Percentiles rank a stretch among this genome's conserved stretches.
phyloP scores from a whole-genome alignment of 805 yeast genomes.

The Maudiozyma barnettii region DNA sequence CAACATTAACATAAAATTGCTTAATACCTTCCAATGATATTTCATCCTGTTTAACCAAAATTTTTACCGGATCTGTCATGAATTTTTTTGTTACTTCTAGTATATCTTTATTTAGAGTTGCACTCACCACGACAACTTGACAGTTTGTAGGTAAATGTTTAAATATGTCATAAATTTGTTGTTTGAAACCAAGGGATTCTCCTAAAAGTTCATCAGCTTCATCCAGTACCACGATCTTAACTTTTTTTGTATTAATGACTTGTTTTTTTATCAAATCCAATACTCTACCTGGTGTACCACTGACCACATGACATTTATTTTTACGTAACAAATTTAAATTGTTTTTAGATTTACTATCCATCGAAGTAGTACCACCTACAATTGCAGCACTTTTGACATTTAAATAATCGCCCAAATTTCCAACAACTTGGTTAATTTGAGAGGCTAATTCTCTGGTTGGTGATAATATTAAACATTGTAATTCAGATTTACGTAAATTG shows the following conservation, averaged over 20 bases:
- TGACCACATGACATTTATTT: constrained; percentile 77
- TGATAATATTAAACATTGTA: constrained; percentile 84
- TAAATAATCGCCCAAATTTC: constrained; percentile 80
- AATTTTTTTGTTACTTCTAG: constrained; percentile 84
- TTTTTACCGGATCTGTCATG: constrained; percentile 90
- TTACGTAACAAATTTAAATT: constrained; percentile 66
- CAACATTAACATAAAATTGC: constrained; percentile 86
- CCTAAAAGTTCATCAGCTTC: constrained; percentile 95
- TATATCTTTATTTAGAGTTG: constrained; percentile 90
- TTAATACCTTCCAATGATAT: constrained; percentile 91
- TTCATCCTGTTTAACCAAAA: constrained; percentile 91
- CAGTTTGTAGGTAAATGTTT: constrained; percentile 76
- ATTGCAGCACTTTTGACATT: constrained; percentile 82
- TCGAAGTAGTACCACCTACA: constrained; percentile 58
- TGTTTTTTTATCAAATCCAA: constrained; percentile 84
- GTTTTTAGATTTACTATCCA: constrained; percentile 41
- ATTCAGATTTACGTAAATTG: constrained; percentile 59
- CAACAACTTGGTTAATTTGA: constrained; percentile 84
- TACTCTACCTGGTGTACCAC: constrained; percentile 97
- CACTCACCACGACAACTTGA: constrained; percentile 91
- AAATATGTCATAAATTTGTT: constrained; percentile 91
- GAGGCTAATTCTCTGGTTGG: constrained; percentile 95
- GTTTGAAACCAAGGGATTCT: constrained; percentile 82
- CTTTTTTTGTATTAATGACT: constrained; percentile 57
- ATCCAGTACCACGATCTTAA: constrained; percentile 84